Percentiles rank a stretch among this genome's conserved stretches.
Evolutionary conservation across 1,139 yeast species (phyloP).

Genomic region (Entelexis sorbosivorans): DNA sequence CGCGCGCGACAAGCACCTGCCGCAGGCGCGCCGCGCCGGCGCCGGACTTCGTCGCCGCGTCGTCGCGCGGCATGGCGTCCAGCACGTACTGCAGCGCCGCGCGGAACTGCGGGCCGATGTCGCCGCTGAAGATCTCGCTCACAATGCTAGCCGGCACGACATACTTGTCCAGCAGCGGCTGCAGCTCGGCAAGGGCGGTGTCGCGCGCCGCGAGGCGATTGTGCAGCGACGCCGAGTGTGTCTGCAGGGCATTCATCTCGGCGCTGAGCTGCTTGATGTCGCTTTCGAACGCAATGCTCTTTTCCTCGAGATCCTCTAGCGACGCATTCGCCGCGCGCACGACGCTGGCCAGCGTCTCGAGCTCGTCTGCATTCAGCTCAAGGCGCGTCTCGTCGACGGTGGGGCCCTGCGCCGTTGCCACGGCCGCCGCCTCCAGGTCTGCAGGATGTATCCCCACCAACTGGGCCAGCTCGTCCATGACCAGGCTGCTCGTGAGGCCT

Average conservation of each 20-base stretch:
- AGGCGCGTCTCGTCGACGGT: conserved; percentile 10
- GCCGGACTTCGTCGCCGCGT: not conserved
- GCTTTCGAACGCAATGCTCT: conserved; percentile 28
- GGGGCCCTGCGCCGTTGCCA: not conserved
- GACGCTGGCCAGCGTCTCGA: conserved; percentile 8
- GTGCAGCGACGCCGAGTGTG: conserved; percentile 34
- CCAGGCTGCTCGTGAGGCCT: not conserved
- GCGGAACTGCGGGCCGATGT: conserved; percentile 30
- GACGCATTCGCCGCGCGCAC: conserved; percentile 5
- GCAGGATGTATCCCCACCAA: conserved; percentile 9
- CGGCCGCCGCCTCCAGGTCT: not conserved
- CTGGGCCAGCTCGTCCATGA: conserved; percentile 15
- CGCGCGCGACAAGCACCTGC: conserved; percentile 32
- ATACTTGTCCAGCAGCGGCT: conserved; percentile 62
- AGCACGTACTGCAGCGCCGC: conserved; percentile 27
- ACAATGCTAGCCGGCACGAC: conserved; percentile 54
- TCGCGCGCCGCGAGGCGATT: conserved; percentile 47
- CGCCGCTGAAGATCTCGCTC: conserved; percentile 28
- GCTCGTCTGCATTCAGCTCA: conserved; percentile 1
- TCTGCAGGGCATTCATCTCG: conserved; percentile 22
- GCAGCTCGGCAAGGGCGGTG: conserved; percentile 45
- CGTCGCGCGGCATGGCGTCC: conserved; percentile 21
- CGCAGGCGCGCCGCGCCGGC: conserved; percentile 37
- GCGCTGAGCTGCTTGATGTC: conserved; percentile 21
- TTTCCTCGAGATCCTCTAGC: conserved; percentile 35